A percentile compares a stretch with the other conserved stretches of the same genome.
phyloP scores from a whole-genome alignment of 2,329 filamentous ascomycete genomes.

The Fusarium sp. region DNA sequence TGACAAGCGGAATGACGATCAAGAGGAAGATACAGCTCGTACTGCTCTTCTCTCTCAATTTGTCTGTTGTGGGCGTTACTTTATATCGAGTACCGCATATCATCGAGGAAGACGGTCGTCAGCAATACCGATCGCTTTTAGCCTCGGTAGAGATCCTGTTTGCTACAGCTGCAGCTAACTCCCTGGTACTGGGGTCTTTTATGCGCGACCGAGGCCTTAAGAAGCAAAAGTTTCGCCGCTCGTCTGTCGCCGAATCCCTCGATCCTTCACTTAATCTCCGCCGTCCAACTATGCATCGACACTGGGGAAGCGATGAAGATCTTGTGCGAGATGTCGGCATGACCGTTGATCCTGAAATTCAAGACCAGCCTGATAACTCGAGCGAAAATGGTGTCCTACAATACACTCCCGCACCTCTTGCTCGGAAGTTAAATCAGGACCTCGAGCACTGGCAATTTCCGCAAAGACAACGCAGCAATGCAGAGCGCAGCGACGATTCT shows the following conservation, averaged over 20 bases:
- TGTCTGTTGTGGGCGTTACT: conserved; percentile 84
- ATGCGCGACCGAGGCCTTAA: conserved; percentile 91
- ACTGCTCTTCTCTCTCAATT: conserved; percentile 86
- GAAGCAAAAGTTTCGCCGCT: conserved; percentile 84
- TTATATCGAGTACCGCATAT: conserved; percentile 86
- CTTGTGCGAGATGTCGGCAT: conserved; percentile 86
- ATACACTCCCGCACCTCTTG: conserved; percentile 57
- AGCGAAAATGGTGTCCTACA: conserved; percentile 51
- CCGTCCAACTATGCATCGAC: conserved; percentile 69
- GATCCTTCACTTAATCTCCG: conserved; percentile 60
- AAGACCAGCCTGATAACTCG: conserved; percentile 53
- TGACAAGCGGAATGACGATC: conserved; percentile 81
- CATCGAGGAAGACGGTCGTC: conserved; percentile 77
- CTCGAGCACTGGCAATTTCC: conserved; percentile 66
- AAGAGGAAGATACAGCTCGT: conserved; percentile 86
- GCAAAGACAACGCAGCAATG: conserved; percentile 55
- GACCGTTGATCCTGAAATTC: conserved; percentile 69
- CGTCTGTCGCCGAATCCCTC: conserved; percentile 74
- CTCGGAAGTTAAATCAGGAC: conserved; percentile 52
- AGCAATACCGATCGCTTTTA: conserved; percentile 89
- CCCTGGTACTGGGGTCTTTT: conserved; percentile 91
- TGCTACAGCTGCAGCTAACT: conserved; percentile 88
- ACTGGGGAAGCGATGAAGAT: conserved; percentile 93
- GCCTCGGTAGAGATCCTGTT: conserved; percentile 93
- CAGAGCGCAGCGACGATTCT: conserved; percentile 63